Percentiles rank a stretch among this genome's conserved stretches.
These are phyloP conservation scores for Citrus trifoliata DNA, from an alignment of 345 rosid species.

Conservation along the genomic window DNA sequence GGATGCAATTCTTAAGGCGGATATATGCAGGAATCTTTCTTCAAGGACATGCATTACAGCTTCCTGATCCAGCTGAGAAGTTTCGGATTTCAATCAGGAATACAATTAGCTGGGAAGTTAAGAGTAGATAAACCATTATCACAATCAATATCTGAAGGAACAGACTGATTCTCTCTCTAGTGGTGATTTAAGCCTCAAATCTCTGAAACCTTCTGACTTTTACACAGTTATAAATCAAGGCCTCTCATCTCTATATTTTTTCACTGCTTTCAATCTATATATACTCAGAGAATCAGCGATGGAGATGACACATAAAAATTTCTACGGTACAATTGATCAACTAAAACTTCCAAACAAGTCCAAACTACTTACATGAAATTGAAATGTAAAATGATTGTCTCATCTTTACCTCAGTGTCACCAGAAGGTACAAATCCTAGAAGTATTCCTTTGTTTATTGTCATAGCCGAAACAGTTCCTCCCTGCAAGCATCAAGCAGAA, in stretches of 20 bases:
- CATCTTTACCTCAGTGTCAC: constrained; percentile 45
- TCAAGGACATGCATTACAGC: not conserved
- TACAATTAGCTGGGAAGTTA: not conserved
- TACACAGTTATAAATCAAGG: not conserved
- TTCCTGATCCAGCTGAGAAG: not conserved
- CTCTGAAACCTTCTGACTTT: not conserved
- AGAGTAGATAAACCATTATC: not conserved
- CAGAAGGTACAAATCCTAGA: constrained; percentile 83
- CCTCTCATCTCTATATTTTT: not conserved
- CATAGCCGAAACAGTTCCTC: constrained; percentile 92
- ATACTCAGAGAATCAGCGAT: not conserved
- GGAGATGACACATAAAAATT: not conserved
- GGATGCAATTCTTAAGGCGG: not conserved
- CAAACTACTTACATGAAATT: not conserved
- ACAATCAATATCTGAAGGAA: not conserved
- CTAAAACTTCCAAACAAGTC: not conserved
- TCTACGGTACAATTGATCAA: not conserved
- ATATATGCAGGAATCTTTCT: not conserved
- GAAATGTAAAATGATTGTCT: not conserved
- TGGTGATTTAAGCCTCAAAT: not conserved
- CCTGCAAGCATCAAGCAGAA: constrained; percentile 43
- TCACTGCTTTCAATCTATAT: not conserved
- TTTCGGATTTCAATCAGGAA: not conserved
- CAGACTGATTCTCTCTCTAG: not conserved
- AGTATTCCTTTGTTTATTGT: constrained; percentile 82